Evolutionary conservation across 1,284 basidiomycete genomes (phyloP).

Genomic region (Athelia sp.): DNA sequence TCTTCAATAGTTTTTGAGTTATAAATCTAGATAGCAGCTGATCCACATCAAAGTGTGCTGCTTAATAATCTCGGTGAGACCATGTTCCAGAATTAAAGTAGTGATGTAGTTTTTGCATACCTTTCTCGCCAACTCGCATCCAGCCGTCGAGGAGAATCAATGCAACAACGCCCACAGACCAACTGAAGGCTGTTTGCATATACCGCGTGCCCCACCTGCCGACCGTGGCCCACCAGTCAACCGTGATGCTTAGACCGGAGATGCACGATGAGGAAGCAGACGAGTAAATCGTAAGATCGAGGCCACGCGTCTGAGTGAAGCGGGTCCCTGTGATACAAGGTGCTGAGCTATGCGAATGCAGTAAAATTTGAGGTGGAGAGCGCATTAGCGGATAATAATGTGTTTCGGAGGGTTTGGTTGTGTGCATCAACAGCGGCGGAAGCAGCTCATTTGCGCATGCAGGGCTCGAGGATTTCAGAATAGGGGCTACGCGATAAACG

Average conservation of each 20-base stretch:
- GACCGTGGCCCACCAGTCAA: slow-evolving; percentile 67
- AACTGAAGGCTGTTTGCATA: slow-evolving; percentile 61
- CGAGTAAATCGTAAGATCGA: slow-evolving; percentile 55
- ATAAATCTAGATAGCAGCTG: too few species aligned
- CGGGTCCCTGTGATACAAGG: slow-evolving; percentile 47
- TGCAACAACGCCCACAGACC: slow-evolving; percentile 64
- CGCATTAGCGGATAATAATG: slow-evolving; percentile 60
- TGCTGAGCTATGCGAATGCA: slow-evolving; percentile 70
- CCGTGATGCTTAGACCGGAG: slow-evolving; percentile 38
- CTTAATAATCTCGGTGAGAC: too few species aligned
- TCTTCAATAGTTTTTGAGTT: too few species aligned
- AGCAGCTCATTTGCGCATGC: slow-evolving; percentile 37
- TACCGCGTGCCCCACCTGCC: slow-evolving; percentile 73
- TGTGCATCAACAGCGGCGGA: slow-evolving; percentile 54
- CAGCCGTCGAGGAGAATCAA: slow-evolving; percentile 51
- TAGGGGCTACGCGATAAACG: slow-evolving; percentile 50
- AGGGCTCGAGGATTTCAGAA: slow-evolving; percentile 1
- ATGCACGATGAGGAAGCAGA: slow-evolving; percentile 45
- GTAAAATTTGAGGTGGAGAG: slow-evolving; percentile 30
- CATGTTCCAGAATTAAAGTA: too few species aligned
- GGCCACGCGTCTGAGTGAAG: slow-evolving; percentile 25
- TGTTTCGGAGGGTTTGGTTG: slow-evolving; percentile 54
- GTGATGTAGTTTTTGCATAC: slow-evolving; percentile 1
- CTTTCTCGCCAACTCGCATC: slow-evolving; percentile 29
- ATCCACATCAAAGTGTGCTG: too few species aligned